Percentiles rank a stretch among this genome's conserved stretches.
Evolutionary conservation across 768 basidiomycete species (phyloP).

Genomic region (Rhodocollybia butyracea): DNA sequence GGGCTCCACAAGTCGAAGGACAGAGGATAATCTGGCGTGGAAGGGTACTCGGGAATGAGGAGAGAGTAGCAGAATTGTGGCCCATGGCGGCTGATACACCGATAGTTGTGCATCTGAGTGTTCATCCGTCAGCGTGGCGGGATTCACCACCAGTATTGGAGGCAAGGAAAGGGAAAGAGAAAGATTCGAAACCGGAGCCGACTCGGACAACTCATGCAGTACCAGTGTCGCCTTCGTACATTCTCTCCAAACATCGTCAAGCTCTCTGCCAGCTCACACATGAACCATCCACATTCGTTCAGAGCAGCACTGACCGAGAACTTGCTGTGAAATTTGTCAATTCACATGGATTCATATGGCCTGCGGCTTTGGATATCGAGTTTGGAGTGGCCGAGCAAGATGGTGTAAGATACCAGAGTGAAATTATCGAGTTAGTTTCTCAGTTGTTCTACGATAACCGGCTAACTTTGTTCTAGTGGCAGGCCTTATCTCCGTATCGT

Average conservation of each 20-base stretch:
- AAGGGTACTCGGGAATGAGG: constrained; percentile 59
- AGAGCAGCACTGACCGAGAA: constrained; percentile 5
- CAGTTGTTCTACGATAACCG: not conserved
- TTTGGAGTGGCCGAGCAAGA: constrained; percentile 37
- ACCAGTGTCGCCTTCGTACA: constrained; percentile 25
- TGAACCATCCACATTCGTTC: not conserved
- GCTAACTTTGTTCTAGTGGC: constrained; percentile 30
- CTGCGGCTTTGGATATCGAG: constrained; percentile 43
- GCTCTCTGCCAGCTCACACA: constrained; percentile 36
- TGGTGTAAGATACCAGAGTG: constrained; percentile 39
- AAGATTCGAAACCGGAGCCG: constrained; percentile 16
- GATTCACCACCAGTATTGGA: constrained; percentile 39
- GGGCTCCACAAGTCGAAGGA: constrained; percentile 63
- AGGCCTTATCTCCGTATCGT: constrained; percentile 52
- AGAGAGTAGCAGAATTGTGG: constrained; percentile 68
- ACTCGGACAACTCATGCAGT: not conserved
- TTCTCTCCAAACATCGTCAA: constrained; percentile 39
- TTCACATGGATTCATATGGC: constrained; percentile 45
- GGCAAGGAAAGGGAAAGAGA: not conserved
- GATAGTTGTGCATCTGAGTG: constrained; percentile 61
- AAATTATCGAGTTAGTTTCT: constrained; percentile 36
- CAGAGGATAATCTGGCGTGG: constrained; percentile 79
- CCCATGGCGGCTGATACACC: constrained; percentile 36
- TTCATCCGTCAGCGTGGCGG: constrained; percentile 78
- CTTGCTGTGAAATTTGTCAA: constrained; percentile 32